Evolutionary conservation across 1,139 yeast genomes (phyloP), one percentile per base, ranked within the genome.

Genomic region (Suhomyces terraborum): DNA sequence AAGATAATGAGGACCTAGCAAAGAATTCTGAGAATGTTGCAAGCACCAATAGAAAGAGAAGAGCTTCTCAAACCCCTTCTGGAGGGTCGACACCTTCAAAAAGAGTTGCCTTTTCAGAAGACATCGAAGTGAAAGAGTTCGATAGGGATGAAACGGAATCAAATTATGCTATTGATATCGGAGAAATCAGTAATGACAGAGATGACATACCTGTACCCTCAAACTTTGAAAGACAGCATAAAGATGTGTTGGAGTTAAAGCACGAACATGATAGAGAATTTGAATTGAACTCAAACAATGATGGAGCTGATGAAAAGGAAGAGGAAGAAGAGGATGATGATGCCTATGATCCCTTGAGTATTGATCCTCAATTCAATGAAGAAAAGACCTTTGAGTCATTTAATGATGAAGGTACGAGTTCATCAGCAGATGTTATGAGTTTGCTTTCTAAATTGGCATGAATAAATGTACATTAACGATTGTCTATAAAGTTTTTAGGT

Each of bases 91-190:
- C 67, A 4, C 67, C 67, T 2, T 52, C 65, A 2, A 73, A 72
- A 43, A 51, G 68, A 17, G 78, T 73, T 8, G 77, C 77, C 12
- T 73, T 73, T 47, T 65, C 75, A 0, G 76, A 72, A 38, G 69
- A 70, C 40, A 59, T 73, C n/a, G 72, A 71, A 48, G 64, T 73
- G 17, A 70, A 72, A 47, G 78, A 73, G 47, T 72, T 57, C 41
- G 71, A 67, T 30, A 51, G 66, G 12, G 76, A 70, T 40, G 73
- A 67, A 32, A 58, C 59, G 25, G 53, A 61, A 1, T 62, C 58
- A 23, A 53, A 59, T 27, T 48, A 56, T 10, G 46, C 47, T 10
- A 46, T 42, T 19, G 54, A 47, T 19, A 49, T 38, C 19, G 47
- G 36, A 5, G 46, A 42, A 5, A 47, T 50, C 24, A 48, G 44